Evolutionary conservation across 805 yeast genomes (phyloP).

Genomic region (Starmerella sp.): DNA sequence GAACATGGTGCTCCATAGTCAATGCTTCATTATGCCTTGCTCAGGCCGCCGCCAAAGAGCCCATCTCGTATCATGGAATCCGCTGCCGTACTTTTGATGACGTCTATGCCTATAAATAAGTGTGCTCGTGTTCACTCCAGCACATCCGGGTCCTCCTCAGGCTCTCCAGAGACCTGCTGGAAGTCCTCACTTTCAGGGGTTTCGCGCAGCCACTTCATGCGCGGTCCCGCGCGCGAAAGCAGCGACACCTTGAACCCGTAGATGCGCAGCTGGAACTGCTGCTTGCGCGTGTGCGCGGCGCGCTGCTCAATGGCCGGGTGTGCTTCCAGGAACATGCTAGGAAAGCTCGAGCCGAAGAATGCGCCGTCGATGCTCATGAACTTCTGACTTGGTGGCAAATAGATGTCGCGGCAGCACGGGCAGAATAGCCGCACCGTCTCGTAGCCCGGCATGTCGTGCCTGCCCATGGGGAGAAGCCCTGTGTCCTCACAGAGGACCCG

Average conservation of each 20-base stretch:
- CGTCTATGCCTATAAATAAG: not conserved
- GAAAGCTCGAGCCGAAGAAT: conserved; percentile 90
- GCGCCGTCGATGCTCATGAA: conserved; percentile 91
- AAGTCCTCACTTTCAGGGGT: conserved; percentile 48
- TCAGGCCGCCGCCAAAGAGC: too few relatives aligned
- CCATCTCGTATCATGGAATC: too few relatives aligned
- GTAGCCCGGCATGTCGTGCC: conserved; percentile 79
- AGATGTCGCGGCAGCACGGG: conserved; percentile 87
- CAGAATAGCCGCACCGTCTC: conserved; percentile 89
- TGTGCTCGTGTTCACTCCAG: not conserved
- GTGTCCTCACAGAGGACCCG: conserved; percentile 80
- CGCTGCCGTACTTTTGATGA: not conserved
- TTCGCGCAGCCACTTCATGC: conserved; percentile 90
- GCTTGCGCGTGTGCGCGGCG: conserved; percentile 47
- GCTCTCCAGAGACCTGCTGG: conserved; percentile 43
- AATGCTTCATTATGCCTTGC: not conserved
- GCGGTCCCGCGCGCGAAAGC: conserved; percentile 67
- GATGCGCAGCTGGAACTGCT: conserved; percentile 50
- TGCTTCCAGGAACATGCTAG: conserved; percentile 82
- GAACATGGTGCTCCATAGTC: too few relatives aligned
- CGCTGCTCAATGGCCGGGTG: conserved; percentile 82
- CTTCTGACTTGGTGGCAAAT: conserved; percentile 76
- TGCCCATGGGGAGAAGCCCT: conserved; percentile 83
- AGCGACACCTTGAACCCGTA: conserved; percentile 83
- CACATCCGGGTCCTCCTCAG: conserved; percentile 8